Evolutionary conservation across 2,329 filamentous ascomycete genomes (phyloP).

Genomic region (Ciborinia camelliae): DNA sequence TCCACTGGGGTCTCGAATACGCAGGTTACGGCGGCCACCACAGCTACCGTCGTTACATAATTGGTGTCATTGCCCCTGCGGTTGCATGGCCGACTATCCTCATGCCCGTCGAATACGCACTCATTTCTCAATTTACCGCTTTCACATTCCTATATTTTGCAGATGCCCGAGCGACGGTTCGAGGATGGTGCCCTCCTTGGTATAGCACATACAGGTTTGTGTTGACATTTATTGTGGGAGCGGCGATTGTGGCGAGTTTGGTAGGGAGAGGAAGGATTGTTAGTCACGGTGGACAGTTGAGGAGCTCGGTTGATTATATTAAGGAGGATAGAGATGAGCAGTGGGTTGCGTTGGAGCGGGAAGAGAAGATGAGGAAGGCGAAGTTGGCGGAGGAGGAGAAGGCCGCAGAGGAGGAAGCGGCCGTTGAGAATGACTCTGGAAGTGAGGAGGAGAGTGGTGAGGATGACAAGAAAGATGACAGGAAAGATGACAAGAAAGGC

Average conservation of each 20-base stretch:
- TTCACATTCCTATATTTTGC: conserved; percentile 85
- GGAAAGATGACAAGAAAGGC: conserved; percentile 16
- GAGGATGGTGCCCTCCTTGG: conserved; percentile 80
- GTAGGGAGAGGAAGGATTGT: conserved; percentile 70
- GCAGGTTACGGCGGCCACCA: conserved; percentile 64
- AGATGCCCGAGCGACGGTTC: conserved; percentile 67
- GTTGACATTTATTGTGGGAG: conserved; percentile 83
- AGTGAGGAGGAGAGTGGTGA: conserved; percentile 42
- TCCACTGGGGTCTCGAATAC: conserved; percentile 91
- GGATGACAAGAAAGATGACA: conserved; percentile 20
- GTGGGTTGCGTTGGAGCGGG: conserved; percentile 33
- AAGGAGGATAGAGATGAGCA: conserved; percentile 33
- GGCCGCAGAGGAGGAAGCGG: conserved; percentile 22
- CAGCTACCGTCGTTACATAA: conserved; percentile 76
- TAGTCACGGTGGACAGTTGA: conserved; percentile 33
- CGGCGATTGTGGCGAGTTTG: conserved; percentile 74
- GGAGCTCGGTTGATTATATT: conserved; percentile 32
- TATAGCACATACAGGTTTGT: conserved; percentile 89
- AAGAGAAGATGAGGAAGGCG: conserved; percentile 33
- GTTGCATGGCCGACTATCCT: conserved; percentile 88
- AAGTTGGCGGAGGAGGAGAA: conserved; percentile 25
- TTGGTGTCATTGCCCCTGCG: conserved; percentile 74
- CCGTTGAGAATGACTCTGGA: conserved; percentile 22
- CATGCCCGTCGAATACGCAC: conserved; percentile 77
- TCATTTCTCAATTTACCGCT: conserved; percentile 80